Evolutionary conservation across 176 grass and related monocot species (phyloP).

Genomic region (Oropetium thomaeum): DNA sequence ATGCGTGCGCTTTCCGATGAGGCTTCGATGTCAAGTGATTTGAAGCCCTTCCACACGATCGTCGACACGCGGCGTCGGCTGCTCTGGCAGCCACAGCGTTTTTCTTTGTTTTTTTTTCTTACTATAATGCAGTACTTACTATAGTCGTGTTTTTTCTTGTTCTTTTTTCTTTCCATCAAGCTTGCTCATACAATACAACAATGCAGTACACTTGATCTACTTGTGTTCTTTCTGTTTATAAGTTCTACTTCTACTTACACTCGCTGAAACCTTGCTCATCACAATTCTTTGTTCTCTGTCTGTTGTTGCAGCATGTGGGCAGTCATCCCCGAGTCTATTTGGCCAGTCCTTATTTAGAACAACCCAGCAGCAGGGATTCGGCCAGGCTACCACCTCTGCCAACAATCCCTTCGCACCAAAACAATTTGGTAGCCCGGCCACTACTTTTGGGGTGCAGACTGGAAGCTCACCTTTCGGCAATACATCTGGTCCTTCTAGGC

Average conservation of each 20-base stretch:
- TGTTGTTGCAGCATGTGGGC: constrained; percentile 44
- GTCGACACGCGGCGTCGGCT: too few species aligned
- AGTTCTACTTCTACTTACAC: background rate
- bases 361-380: constrained; percentile 37
- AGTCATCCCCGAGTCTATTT: constrained; percentile 42
- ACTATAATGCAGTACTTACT: too few species aligned
- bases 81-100: too few species aligned
- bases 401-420: constrained; percentile 77
- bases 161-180: too few species aligned
- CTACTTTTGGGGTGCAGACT: constrained; percentile 51
- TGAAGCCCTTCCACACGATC: too few species aligned
- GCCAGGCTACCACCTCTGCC: constrained; percentile 42
- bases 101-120: too few species aligned
- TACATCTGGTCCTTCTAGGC: constrained; percentile 59
- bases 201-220: too few species aligned
- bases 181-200: too few species aligned
- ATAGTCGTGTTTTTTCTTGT: too few species aligned
- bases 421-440: constrained; percentile 64
- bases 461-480: constrained; percentile 55
- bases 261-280: background rate
- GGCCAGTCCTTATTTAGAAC: constrained; percentile 13
- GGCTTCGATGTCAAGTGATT: too few species aligned
- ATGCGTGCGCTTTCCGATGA: too few species aligned
- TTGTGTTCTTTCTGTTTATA: background rate
- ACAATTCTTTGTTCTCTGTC: background rate